phyloP scores from a whole-genome alignment of 2,329 filamentous ascomycete genomes.

The Neoarthrinium moseri region DNA sequence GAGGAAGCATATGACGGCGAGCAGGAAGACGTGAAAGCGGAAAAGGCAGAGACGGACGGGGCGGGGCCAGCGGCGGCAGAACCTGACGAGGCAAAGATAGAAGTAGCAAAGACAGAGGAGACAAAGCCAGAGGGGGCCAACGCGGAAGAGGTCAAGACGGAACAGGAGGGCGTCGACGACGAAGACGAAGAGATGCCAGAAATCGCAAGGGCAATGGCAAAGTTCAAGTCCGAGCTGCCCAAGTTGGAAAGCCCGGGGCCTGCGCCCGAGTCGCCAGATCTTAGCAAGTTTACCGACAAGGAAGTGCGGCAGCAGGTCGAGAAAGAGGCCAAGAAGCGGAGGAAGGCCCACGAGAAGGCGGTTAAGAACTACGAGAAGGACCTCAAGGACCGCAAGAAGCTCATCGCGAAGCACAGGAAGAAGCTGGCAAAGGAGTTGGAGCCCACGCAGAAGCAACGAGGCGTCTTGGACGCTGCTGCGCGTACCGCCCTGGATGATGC shows the following conservation, averaged over 20 bases:
- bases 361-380: conserved; percentile 66
- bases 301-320: conserved; percentile 66
- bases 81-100: no score
- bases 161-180: no score
- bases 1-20: conserved; percentile 17
- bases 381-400: conserved; percentile 61
- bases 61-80: no score
- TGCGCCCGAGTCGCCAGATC: no score
- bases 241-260: no score
- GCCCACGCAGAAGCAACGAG: conserved; percentile 33
- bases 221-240: no score
- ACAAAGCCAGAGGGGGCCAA: no score
- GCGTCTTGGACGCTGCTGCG: conserved; percentile 18
- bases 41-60: no score
- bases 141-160: no score
- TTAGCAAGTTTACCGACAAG: conserved; percentile 60
- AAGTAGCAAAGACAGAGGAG: no score
- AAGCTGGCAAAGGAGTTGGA: conserved; percentile 40
- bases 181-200: no score
- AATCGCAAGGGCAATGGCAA: no score
- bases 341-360: conserved; percentile 65
- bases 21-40: background rate
- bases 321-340: conserved; percentile 61
- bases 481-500: conserved; percentile 15
- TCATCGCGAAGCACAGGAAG: conserved; percentile 52